A percentile compares a stretch with the other conserved stretches of the same genome.
These are phyloP conservation scores for Cladophialophora psammophila DNA, from an alignment of 2,329 filamentous ascomycete species.

Conservation along the genomic window DNA sequence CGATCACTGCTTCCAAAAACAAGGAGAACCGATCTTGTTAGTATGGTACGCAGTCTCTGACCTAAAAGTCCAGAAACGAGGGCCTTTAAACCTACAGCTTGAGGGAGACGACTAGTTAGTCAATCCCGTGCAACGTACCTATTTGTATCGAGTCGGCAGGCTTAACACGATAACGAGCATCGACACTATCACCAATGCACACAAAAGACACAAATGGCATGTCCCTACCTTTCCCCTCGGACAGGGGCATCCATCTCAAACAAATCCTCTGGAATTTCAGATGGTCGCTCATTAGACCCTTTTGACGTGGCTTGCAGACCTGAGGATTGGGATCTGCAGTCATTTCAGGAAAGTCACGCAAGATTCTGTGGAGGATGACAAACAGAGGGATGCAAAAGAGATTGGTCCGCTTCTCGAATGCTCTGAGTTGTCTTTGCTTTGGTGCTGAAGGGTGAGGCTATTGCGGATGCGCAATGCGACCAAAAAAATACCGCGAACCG, in stretches of 20 bases:
- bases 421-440: neutral
- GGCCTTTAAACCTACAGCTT: neutral
- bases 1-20: neutral
- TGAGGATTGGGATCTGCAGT: neutral
- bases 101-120: neutral
- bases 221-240: neutral
- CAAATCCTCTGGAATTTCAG: neutral
- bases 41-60: neutral
- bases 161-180: neutral
- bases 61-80: neutral
- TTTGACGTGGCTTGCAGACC: constrained; percentile 1
- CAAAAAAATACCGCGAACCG: neutral
- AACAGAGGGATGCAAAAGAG: constrained; percentile 1
- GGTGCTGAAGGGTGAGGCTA: constrained; percentile 7
- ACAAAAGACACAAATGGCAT: neutral
- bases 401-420: neutral
- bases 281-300: neutral
- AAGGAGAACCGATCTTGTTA: neutral
- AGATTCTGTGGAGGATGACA: constrained; percentile 4
- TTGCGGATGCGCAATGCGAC: constrained; percentile 12
- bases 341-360: neutral
- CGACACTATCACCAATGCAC: neutral
- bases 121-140: neutral
- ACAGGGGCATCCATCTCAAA: neutral
- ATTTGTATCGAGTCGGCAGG: constrained; percentile 1